A percentile compares a stretch with the other conserved stretches of the same genome.
Evolutionary conservation across 2,329 filamentous ascomycete species (phyloP).

Genomic region (Exophiala alcalophila): DNA sequence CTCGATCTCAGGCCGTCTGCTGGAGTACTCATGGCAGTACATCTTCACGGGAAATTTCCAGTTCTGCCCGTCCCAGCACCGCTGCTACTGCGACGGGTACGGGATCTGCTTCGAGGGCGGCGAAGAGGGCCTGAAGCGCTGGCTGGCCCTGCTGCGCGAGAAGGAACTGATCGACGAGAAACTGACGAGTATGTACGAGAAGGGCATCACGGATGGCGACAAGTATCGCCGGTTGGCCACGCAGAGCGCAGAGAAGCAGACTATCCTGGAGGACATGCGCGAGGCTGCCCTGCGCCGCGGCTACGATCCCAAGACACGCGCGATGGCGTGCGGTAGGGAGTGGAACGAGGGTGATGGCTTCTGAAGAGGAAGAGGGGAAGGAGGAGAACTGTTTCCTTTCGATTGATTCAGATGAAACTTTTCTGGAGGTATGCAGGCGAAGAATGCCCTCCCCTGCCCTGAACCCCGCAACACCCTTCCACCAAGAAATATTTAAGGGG

Average conservation of each 20-base stretch:
- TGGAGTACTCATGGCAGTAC: conserved; percentile 64
- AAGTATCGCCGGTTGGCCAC: conserved; percentile 41
- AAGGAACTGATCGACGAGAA: conserved; percentile 42
- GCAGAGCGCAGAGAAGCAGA: conserved; percentile 45
- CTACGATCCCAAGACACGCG: conserved; percentile 50
- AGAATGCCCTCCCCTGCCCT: no score
- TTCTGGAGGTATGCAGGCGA: no score
- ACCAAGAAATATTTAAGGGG: no score
- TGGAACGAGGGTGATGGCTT: conserved; percentile 58
- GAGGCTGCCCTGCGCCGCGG: conserved; percentile 50
- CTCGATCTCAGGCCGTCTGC: conserved; percentile 57
- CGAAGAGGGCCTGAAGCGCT: conserved; percentile 48
- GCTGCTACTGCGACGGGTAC: conserved; percentile 64
- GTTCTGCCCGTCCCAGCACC: conserved; percentile 49
- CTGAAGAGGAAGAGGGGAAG: conserved; percentile 34
- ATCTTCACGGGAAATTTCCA: conserved; percentile 54
- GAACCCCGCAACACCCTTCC: no score
- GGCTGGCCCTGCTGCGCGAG: conserved; percentile 44
- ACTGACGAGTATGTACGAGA: conserved; percentile 40
- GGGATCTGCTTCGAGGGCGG: conserved; percentile 59
- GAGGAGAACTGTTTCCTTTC: no score
- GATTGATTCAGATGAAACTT: no score
- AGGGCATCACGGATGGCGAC: conserved; percentile 22
- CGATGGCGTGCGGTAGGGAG: conserved; percentile 50
- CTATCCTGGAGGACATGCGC: conserved; percentile 43